Conservation (phyloP, 352 stramenopile genomes). For the Globisporangium acanthophoron region DNA sequence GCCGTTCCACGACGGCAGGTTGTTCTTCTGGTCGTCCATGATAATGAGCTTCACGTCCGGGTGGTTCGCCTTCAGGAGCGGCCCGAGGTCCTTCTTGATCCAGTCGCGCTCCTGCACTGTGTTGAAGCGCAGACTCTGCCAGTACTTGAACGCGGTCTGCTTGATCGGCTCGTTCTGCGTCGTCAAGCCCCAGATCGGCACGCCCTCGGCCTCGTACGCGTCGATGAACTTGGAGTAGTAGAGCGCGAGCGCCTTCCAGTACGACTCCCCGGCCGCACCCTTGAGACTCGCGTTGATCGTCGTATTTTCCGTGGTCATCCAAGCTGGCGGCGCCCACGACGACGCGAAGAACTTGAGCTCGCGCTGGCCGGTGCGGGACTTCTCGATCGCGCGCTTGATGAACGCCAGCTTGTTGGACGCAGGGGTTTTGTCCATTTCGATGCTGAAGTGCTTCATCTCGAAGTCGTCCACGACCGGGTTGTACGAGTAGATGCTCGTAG, state of each 20-base stretch:
- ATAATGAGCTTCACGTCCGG: slow-evolving; percentile 81
- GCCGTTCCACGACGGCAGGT: slow-evolving; percentile 35
- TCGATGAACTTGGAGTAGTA: slow-evolving; percentile 87
- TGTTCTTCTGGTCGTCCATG: slow-evolving; percentile 82
- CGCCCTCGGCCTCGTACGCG: slow-evolving; percentile 67
- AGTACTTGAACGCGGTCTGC: slow-evolving; percentile 29
- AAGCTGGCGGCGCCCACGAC: slow-evolving; percentile 77
- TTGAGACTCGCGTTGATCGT: slow-evolving; percentile 55
- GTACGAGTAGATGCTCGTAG: slow-evolving; percentile 82
- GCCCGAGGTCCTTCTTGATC: slow-evolving; percentile 74
- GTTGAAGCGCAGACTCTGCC: slow-evolving; percentile 53
- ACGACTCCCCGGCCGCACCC: slow-evolving; percentile 43
- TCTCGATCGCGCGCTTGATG: slow-evolving; percentile 50
- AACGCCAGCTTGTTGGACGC: slow-evolving; percentile 62
- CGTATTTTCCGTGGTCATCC: slow-evolving; percentile 80
- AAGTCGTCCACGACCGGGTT: slow-evolving; percentile 77
- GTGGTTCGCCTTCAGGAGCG: slow-evolving; percentile 51
- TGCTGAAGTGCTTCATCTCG: slow-evolving; percentile 76
- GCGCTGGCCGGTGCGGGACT: slow-evolving; percentile 24
- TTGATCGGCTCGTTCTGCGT: slow-evolving; percentile 82
- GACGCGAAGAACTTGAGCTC: slow-evolving; percentile 70
- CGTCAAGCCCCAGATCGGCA: slow-evolving; percentile 78
- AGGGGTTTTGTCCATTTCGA: slow-evolving; percentile 68
- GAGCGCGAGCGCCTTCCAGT: slow-evolving; percentile 73
- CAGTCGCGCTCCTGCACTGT: slow-evolving; percentile 46